Conservation (phyloP, 2,329 filamentous ascomycete genomes). For the Tolypocladium pustulatum region DNA sequence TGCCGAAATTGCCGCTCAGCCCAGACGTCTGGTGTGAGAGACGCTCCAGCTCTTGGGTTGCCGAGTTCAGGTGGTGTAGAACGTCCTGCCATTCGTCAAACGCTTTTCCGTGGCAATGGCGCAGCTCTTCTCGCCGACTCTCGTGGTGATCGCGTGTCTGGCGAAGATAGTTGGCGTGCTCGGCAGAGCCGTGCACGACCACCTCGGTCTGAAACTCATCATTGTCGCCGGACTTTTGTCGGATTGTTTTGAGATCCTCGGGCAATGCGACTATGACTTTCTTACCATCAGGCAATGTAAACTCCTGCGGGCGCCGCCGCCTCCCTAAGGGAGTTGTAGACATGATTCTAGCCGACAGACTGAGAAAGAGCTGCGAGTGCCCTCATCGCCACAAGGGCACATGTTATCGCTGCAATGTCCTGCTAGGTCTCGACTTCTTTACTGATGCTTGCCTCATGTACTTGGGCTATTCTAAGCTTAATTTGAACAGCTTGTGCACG, state of each 20-base stretch:
- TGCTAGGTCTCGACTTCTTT: neutral
- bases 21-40: conserved; percentile 43
- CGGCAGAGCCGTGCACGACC: conserved; percentile 44
- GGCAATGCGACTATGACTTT: conserved; percentile 47
- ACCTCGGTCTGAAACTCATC: conserved; percentile 36
- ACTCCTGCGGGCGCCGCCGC: conserved; percentile 35
- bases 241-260: conserved; percentile 39
- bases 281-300: conserved; percentile 43
- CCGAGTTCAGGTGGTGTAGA: conserved; percentile 37
- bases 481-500: neutral
- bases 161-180: conserved; percentile 35
- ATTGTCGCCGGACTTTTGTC: conserved; percentile 27
- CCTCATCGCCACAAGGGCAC: neutral
- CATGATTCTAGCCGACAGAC: conserved; percentile 4
- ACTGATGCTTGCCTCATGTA: neutral
- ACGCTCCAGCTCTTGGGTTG: conserved; percentile 42
- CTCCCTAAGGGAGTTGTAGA: conserved; percentile 10
- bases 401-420: neutral
- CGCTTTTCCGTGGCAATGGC: conserved; percentile 35
- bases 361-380: neutral
- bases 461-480: neutral
- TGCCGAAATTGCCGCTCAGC: conserved; percentile 50
- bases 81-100: conserved; percentile 48
- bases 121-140: conserved; percentile 31
- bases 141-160: conserved; percentile 44